Base-by-base conservation (phyloP, 768 basidiomycete genomes). In the Amanita phalloides region DNA sequence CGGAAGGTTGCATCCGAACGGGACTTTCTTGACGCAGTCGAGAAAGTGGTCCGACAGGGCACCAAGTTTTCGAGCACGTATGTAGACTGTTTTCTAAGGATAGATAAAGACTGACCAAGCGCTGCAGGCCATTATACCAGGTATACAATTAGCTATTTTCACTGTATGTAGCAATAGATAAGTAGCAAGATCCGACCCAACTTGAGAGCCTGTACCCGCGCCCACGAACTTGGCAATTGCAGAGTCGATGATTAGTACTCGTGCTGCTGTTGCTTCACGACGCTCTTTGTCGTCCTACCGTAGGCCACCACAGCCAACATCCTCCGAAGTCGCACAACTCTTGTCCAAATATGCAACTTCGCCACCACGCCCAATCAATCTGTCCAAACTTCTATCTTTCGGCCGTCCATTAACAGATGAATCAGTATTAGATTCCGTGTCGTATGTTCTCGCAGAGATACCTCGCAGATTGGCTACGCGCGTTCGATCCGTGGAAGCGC, bases 41-140 rank as follows among this genome's bases (percentile, higher is more conserved):
- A 99, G 74, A 98, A 98, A 71, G 96, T 99, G 53, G 92, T 97
- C 37, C 78, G 91, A 60, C 93, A 97, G 70, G 94, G 94, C 25
- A 92, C 89, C 61, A 98, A 98, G 71, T 99, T 98, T 72, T 96
- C 93, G 2, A 87, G 84, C 78, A 97, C 96, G 81, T 91, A 75
- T 54, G 89, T 81, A 6, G 21, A 43, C 6, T 2, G 9, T 45
- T 26, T 36, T 57, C 49, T 8, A n/a, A 42, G 44, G 39, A 6
- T 41, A n/a, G 52, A 17, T 48, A 33, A 37, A 20, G 20, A 35
- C 61, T 30, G 53, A 37, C 41, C 47, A 26, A 9, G 51, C 45
- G 28, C 42, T 56, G 21, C 62, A 90, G 88, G 54, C 90, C 90
- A 30, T 66, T 93, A 57, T 93, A 93, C 68, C 90, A 92, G 73